These are phyloP conservation scores for Trametes cinnabarina DNA, from an alignment of 768 basidiomycete genomes.

Conservation along the genomic window DNA sequence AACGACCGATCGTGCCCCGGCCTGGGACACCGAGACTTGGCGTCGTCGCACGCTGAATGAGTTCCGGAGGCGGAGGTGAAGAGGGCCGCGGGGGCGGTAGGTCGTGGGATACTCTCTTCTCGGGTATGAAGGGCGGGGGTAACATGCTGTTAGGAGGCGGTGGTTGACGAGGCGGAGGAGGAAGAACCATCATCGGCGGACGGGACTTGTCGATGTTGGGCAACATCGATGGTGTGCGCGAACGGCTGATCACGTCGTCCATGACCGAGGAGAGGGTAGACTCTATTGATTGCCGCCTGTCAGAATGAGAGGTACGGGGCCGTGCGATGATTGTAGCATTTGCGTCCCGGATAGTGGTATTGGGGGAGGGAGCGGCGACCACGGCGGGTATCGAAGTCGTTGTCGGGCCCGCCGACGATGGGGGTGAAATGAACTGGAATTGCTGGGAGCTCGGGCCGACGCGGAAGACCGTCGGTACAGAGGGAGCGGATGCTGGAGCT, in stretches of 20 bases:
- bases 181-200: slow-evolving; percentile 80
- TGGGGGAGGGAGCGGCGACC: slow-evolving; percentile 40
- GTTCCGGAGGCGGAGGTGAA: slow-evolving; percentile 90
- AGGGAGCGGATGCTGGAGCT: slow-evolving; percentile 26
- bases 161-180: slow-evolving; percentile 71
- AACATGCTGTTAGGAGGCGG: slow-evolving; percentile 75
- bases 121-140: slow-evolving; percentile 76
- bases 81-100: slow-evolving; percentile 81
- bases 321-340: slow-evolving; percentile 46
- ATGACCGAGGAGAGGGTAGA: slow-evolving; percentile 56
- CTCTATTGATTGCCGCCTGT: slow-evolving; percentile 71
- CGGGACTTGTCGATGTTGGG: slow-evolving; percentile 70
- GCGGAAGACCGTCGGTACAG: slow-evolving; percentile 46
- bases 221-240: slow-evolving; percentile 61
- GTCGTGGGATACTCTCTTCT: slow-evolving; percentile 56
- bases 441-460: slow-evolving; percentile 62
- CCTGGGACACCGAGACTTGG: slow-evolving; percentile 73
- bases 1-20: slow-evolving; percentile 45
- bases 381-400: slow-evolving; percentile 31
- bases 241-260: slow-evolving; percentile 48
- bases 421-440: slow-evolving; percentile 60
- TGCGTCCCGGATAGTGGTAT: slow-evolving; percentile 50
- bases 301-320: slow-evolving; percentile 51
- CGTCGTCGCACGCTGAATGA: slow-evolving; percentile 88
- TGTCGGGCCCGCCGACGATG: slow-evolving; percentile 41